A percentile compares a stretch with the other conserved stretches of the same genome.
phyloP scores from a whole-genome alignment of 345 rosid species.

The Populus euphratica region DNA sequence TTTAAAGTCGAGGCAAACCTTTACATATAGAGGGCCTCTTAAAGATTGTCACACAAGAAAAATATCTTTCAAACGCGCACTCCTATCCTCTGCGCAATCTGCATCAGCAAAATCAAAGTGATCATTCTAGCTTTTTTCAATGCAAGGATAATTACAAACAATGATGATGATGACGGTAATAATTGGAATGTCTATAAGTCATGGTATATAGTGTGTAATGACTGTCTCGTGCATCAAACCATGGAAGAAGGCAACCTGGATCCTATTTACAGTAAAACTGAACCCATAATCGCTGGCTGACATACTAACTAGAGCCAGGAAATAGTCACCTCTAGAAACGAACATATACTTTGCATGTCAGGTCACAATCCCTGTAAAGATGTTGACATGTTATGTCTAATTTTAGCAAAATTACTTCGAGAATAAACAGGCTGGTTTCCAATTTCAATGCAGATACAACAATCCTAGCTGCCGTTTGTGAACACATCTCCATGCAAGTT shows the following conservation, averaged over 20 bases:
- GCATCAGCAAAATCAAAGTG: slow-evolving; percentile 6
- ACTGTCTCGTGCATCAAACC: background rate
- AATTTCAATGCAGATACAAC: background rate
- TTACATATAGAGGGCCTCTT: slow-evolving; percentile 13
- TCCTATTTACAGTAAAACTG: background rate
- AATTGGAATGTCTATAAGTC: background rate
- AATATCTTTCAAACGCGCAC: slow-evolving; percentile 42
- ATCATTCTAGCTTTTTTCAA: background rate
- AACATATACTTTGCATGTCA: background rate
- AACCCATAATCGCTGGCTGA: background rate
- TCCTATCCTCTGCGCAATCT: slow-evolving; percentile 83
- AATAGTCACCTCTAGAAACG: background rate
- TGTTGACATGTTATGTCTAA: background rate
- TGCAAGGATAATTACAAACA: background rate
- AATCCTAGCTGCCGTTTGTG: no score
- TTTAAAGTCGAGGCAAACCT: slow-evolving; percentile 5
- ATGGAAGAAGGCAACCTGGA: background rate
- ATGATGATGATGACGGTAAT: background rate
- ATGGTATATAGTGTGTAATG: no score
- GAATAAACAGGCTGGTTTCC: background rate
- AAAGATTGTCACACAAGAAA: background rate
- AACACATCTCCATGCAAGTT: background rate
- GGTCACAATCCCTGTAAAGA: background rate
- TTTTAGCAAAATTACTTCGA: background rate
- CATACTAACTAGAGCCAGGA: background rate